A percentile compares a stretch with the other conserved stretches of the same genome.
Evolutionary conservation across 139 green algal genomes (phyloP).

Genomic region (Pedinophyceae sp.): DNA sequence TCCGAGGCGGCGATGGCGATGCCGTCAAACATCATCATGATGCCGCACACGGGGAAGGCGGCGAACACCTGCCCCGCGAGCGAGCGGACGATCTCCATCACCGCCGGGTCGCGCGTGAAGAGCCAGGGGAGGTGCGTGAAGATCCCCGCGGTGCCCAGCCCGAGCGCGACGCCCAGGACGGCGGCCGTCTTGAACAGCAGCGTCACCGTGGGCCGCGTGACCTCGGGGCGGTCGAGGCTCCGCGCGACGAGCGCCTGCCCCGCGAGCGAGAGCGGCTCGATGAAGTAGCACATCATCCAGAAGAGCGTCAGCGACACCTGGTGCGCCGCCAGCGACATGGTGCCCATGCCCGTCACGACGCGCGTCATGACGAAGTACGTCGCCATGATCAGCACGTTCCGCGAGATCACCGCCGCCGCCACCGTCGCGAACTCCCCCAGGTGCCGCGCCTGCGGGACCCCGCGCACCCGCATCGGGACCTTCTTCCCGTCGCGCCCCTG

Average conservation of each 20-base stretch:
- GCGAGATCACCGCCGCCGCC: slow-evolving; percentile 21
- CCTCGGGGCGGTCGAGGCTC: slow-evolving; percentile 10
- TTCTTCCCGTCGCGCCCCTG: slow-evolving; percentile 3
- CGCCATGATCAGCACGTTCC: slow-evolving; percentile 33
- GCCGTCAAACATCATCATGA: slow-evolving; percentile 40
- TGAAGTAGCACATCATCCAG: slow-evolving; percentile 47
- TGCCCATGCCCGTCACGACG: slow-evolving; percentile 25
- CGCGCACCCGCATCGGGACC: slow-evolving; percentile 15
- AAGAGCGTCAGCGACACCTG: slow-evolving; percentile 49
- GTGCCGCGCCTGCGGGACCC: slow-evolving; percentile 9
- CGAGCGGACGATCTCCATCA: slow-evolving; percentile 10
- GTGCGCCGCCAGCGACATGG: slow-evolving; percentile 24
- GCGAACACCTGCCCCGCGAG: slow-evolving; percentile 11
- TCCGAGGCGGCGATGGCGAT: slow-evolving; percentile 25
- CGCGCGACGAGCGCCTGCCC: slow-evolving; percentile 41
- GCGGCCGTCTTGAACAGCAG: slow-evolving; percentile 17
- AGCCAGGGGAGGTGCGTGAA: slow-evolving; percentile 13
- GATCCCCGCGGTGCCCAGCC: slow-evolving; percentile 3
- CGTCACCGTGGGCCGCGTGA: no score
- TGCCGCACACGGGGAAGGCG: slow-evolving; percentile 15
- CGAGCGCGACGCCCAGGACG: slow-evolving; percentile 16
- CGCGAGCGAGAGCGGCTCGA: slow-evolving; percentile 39
- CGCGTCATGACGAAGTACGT: slow-evolving; percentile 35
- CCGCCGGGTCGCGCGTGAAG: slow-evolving; percentile 24
- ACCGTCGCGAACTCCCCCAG: slow-evolving; percentile 23